These are phyloP conservation scores for Gloeopeniophorella convolvens DNA, from an alignment of 768 basidiomycete species.

Conservation along the genomic window DNA sequence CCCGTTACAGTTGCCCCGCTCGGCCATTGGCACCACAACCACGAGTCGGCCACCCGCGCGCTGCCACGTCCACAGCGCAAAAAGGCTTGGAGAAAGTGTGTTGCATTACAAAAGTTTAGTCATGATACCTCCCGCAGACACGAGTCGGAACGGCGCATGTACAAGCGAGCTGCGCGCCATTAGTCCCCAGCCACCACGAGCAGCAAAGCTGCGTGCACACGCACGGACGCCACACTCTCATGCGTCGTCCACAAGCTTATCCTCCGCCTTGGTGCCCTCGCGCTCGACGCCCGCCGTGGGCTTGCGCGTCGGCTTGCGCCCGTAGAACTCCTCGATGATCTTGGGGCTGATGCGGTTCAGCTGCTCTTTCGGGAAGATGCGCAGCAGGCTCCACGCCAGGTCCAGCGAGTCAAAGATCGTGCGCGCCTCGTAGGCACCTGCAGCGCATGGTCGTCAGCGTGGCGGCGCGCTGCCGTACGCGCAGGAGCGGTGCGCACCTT, in stretches of 20 bases:
- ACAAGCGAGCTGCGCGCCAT: background rate
- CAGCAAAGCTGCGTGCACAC: too few species aligned
- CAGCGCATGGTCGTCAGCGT: background rate
- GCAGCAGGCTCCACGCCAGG: slow-evolving; percentile 91
- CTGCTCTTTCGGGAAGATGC: slow-evolving; percentile 98
- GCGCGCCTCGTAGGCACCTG: slow-evolving; percentile 90
- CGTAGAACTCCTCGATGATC: slow-evolving; percentile 92
- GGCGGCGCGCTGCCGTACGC: background rate
- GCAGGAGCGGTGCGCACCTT: slow-evolving; percentile 49
- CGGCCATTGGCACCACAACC: too few species aligned
- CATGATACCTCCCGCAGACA: slow-evolving; percentile 9
- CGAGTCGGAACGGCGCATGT: slow-evolving; percentile 4
- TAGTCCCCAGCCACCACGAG: slow-evolving; percentile 32
- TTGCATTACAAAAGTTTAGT: slow-evolving; percentile 5
- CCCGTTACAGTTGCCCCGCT: too few species aligned
- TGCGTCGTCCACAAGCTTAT: slow-evolving; percentile 56
- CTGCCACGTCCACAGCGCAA: background rate
- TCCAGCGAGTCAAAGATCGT: slow-evolving; percentile 97
- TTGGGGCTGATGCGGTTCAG: slow-evolving; percentile 96
- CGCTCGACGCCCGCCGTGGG: slow-evolving; percentile 39
- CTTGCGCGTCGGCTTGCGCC: slow-evolving; percentile 71
- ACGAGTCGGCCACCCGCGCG: too few species aligned
- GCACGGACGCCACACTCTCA: slow-evolving; percentile 1
- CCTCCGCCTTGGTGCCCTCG: slow-evolving; percentile 35
- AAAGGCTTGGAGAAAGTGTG: background rate